These are phyloP conservation scores for Phytophthora cactorum DNA, from an alignment of 352 stramenopile species.

Conservation along the genomic window DNA sequence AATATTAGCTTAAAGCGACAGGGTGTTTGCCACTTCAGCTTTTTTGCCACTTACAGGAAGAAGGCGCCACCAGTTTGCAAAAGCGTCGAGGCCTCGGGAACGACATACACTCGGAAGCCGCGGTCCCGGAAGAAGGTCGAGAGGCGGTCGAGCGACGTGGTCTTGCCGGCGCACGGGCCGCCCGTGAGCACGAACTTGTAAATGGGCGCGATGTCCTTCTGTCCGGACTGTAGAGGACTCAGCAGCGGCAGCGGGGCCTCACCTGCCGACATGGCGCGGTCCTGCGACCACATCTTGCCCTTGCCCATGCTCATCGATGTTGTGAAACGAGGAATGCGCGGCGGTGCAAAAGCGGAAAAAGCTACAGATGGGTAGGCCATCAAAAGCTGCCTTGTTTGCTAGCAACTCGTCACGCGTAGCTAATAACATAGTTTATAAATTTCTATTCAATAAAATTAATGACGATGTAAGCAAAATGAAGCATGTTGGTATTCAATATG, in stretches of 20 bases:
- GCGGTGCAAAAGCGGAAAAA: conserved; percentile 17
- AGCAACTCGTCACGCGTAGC: background rate
- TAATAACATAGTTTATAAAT: background rate
- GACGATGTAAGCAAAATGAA: no score
- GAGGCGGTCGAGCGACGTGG: conserved; percentile 92
- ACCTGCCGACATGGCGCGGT: conserved; percentile 41
- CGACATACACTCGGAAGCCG: conserved; percentile 95
- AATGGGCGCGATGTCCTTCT: conserved; percentile 78
- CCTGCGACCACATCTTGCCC: conserved; percentile 63
- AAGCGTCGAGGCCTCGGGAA: conserved; percentile 96
- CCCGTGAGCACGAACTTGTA: conserved; percentile 96
- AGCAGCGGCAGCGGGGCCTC: conserved; percentile 63
- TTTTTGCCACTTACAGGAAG: conserved; percentile 65
- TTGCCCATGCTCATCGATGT: conserved; percentile 41
- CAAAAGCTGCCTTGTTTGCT: background rate
- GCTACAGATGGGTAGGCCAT: conserved; percentile 13
- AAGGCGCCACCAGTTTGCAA: conserved; percentile 94
- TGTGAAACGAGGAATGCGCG: conserved; percentile 5
- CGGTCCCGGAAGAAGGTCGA: conserved; percentile 92
- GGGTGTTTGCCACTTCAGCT: conserved; percentile 13
- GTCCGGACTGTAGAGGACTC: conserved; percentile 68
- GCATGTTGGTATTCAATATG: background rate
- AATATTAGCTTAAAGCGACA: conserved; percentile 20
- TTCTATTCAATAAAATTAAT: background rate
- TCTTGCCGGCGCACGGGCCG: conserved; percentile 96